Percentiles rank a stretch among this genome's conserved stretches.
Evolutionary conservation across 2,329 filamentous ascomycete species (phyloP).

Genomic region (Fusarium verrucosum): DNA sequence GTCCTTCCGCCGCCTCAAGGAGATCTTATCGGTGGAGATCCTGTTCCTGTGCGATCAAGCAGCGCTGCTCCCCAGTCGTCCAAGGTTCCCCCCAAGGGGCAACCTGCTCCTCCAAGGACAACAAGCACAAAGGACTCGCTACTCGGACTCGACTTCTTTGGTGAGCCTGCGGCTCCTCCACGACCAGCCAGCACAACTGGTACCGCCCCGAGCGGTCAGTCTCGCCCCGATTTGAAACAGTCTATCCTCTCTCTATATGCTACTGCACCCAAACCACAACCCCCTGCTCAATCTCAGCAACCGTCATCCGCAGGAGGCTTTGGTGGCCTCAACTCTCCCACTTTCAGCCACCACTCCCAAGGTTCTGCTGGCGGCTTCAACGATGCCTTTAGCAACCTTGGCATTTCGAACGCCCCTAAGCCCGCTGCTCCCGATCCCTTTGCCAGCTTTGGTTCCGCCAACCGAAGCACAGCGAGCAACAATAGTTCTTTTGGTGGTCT

Average conservation of each 20-base stretch:
- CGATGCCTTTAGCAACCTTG: conserved; percentile 72
- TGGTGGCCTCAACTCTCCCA: conserved; percentile 71
- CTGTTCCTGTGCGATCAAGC: conserved; percentile 74
- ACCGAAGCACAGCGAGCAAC: conserved; percentile 49
- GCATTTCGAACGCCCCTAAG: conserved; percentile 59
- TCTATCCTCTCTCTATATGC: conserved; percentile 97
- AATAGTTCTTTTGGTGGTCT: conserved; percentile 60
- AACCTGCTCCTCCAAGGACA: conserved; percentile 71
- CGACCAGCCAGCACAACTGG: conserved; percentile 84
- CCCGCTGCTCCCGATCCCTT: conserved; percentile 62
- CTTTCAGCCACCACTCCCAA: conserved; percentile 59
- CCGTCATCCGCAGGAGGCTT: conserved; percentile 69
- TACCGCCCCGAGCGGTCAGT: conserved; percentile 69
- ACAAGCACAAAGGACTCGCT: conserved; percentile 87
- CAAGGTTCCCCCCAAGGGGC: conserved; percentile 67
- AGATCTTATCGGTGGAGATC: conserved; percentile 85
- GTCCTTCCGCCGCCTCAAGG: conserved; percentile 62
- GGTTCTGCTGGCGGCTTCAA: conserved; percentile 71
- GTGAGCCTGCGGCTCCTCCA: conserved; percentile 74
- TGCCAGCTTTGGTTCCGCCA: conserved; percentile 61
- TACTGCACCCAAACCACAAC: conserved; percentile 80
- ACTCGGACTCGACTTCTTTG: conserved; percentile 92
- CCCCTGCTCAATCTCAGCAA: conserved; percentile 57
- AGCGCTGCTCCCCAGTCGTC: conserved; percentile 73
- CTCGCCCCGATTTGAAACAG: conserved; percentile 93